Percentiles rank a stretch among this genome's conserved stretches.
These are phyloP conservation scores for Schwanniomyces vanrijiae DNA, from an alignment of 805 yeast genomes.

Conservation along the genomic window DNA sequence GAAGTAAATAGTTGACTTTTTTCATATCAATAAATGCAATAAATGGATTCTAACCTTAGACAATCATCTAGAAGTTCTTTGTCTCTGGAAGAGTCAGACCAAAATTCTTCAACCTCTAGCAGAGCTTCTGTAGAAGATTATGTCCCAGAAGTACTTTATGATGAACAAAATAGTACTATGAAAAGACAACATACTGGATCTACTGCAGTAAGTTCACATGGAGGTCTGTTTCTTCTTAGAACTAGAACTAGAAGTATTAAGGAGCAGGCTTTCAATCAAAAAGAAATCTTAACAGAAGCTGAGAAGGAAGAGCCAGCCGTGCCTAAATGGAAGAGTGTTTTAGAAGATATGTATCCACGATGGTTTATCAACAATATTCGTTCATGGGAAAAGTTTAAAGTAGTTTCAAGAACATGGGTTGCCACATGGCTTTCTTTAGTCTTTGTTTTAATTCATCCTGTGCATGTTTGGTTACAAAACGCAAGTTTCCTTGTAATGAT, in stretches of 20 bases:
- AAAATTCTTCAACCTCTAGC: background rate
- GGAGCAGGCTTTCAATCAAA: background rate
- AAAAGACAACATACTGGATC: background rate
- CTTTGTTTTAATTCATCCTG: constrained; percentile 20
- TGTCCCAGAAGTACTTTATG: background rate
- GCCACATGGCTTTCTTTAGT: constrained; percentile 28
- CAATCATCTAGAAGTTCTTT: background rate
- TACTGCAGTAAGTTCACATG: background rate
- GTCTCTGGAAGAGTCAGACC: background rate
- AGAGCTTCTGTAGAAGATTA: background rate
- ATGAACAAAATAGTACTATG: background rate
- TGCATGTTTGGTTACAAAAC: constrained; percentile 27
- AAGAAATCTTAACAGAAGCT: background rate
- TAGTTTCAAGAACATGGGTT: constrained; percentile 23
- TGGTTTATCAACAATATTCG: background rate
- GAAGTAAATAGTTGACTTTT: too few relatives aligned
- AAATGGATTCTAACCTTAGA: background rate
- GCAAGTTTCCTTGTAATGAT: constrained; percentile 29
- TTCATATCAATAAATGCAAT: too few relatives aligned
- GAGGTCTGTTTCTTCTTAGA: background rate
- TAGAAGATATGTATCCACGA: background rate
- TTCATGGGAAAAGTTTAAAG: constrained; percentile 13
- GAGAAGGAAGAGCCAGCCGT: background rate
- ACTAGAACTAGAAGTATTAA: background rate
- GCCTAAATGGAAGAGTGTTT: background rate